These are phyloP conservation scores for Hymenoscyphus fructigenus DNA, from an alignment of 2,329 filamentous ascomycete species.

Conservation along the genomic window DNA sequence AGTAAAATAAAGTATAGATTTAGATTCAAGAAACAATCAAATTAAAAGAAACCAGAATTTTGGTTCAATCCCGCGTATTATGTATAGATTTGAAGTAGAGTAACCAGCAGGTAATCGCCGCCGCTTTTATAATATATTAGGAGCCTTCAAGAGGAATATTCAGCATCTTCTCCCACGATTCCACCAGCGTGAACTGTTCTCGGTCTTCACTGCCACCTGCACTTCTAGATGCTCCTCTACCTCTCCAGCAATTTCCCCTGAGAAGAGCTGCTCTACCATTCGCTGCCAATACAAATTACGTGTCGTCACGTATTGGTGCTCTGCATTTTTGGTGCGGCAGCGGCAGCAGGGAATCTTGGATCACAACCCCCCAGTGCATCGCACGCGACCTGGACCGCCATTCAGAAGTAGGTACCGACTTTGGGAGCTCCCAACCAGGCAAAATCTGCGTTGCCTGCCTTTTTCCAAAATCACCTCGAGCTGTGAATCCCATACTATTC, in stretches of 20 bases:
- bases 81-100: no score
- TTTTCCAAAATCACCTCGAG: not conserved
- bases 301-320: not conserved
- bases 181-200: not conserved
- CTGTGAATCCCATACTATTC: not conserved
- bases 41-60: no score
- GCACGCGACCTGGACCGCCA: constrained; percentile 1
- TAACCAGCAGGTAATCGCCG: no score
- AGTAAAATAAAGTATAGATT: no score
- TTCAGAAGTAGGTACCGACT: constrained; percentile 2
- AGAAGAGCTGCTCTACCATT: not conserved
- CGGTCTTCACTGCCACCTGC: not conserved
- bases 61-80: no score
- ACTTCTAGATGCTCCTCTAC: no score
- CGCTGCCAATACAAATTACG: not conserved
- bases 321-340: not conserved
- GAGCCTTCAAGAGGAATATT: not conserved
- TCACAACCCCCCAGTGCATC: constrained; percentile 1
- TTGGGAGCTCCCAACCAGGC: not conserved
- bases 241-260: not conserved
- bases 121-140: no score
- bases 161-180: not conserved
- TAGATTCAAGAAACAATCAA: no score
- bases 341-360: constrained; percentile 2
- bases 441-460: not conserved